Base-by-base conservation (phyloP, 495 filamentous ascomycete species). In the Penicillium ochrochloron region DNA sequence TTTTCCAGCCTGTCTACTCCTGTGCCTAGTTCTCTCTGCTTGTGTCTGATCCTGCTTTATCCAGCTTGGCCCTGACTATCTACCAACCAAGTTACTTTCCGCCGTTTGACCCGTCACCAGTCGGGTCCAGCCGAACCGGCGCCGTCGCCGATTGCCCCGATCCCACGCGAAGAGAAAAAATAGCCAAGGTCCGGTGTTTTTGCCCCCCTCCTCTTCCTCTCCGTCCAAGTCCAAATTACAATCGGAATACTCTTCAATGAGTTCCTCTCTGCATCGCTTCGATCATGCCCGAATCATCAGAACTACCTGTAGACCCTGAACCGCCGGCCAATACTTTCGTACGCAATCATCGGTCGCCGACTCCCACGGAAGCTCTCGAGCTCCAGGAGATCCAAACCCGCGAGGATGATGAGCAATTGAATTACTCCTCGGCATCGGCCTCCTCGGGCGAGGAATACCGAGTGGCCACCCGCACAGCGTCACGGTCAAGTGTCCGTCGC, bases 331-430 rank as follows among this genome's bases (percentile, higher is more conserved):
- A 23, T 27, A 56, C 65, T 14, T 12, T 63, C 33, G 11, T 68
- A 44, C 48, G 57, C 25, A 69, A 62, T 8, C 39, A 44, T 42
- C 76, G 73, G 29, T 65, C 64, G 19, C 67, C 52, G 3, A 74
- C 73, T 29, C 56, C 73, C 23, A 19, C 61, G 9, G 78, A 80
- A 51, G 67, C 70, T 2, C 62, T 78, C 6, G 78, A 80, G 60
- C 67, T 80, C 5, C 70, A 73, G 37, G 66, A 76, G n/a, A 76
- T 80, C 5, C 69, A 73, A 34, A 77, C 70, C 2, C 56, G 35
- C 46, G 60, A 66, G 19, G 59, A 73, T 35, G 48, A 68, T 62
- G 70, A 71, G 19, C 44, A 58, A 35, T 29, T 66, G n/a, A 65
- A 60, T 15, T 56, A 58, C 31, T 80, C 78, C 14, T 63, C 63